These are phyloP conservation scores for Hypoxylon sp. DNA, from an alignment of 2,329 filamentous ascomycete genomes.

Conservation along the genomic window DNA sequence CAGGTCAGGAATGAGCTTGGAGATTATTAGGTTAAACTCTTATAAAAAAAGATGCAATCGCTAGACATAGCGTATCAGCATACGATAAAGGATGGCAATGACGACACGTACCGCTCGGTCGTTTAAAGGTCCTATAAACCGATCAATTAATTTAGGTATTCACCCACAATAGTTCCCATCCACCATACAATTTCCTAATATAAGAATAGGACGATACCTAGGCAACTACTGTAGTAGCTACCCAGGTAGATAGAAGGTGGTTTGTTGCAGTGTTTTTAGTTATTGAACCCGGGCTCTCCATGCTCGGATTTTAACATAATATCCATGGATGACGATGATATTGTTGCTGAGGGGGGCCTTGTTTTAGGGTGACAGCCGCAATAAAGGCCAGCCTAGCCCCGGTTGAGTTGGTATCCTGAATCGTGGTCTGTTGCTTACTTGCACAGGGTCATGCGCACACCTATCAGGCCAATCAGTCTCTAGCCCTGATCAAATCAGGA, in stretches of 20 bases:
- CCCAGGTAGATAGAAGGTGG: not conserved
- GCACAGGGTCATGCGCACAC: conserved; percentile 16
- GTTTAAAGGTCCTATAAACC: conserved; percentile 5
- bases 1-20: conserved; percentile 5
- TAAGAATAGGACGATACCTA: not conserved
- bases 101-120: conserved; percentile 22
- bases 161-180: not conserved
- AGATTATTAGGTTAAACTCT: not conserved
- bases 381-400: not conserved
- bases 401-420: not conserved
- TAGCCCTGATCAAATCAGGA: not conserved
- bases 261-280: not conserved
- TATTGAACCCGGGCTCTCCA: not conserved
- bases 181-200: not conserved
- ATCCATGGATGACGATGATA: too few relatives aligned
- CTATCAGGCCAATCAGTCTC: conserved; percentile 1
- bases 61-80: not conserved
- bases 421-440: not conserved
- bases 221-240: not conserved
- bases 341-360: not conserved
- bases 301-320: not conserved
- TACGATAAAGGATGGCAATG: conserved; percentile 14
- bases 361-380: conserved; percentile 3
- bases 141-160: conserved; percentile 6
- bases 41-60: conserved; percentile 1